Percentiles rank a stretch among this genome's conserved stretches.
These are phyloP conservation scores for Golubevia sp. DNA, from an alignment of 1,284 basidiomycete genomes.

Conservation along the genomic window DNA sequence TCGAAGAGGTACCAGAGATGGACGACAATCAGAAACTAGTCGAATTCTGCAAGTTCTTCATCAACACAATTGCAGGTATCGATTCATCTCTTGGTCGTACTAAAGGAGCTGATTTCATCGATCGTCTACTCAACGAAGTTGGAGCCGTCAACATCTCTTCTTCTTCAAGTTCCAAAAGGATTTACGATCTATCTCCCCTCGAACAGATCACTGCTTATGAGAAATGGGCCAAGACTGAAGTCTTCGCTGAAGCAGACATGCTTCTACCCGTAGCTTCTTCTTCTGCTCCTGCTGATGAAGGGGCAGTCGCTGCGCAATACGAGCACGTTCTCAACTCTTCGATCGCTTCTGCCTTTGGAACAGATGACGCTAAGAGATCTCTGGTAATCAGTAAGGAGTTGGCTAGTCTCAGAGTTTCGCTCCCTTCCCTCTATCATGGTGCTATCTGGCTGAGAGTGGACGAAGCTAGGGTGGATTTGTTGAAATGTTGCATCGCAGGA, in stretches of 20 bases:
- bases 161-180: neutral
- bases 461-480: constrained; percentile 10
- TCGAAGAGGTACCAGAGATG: neutral
- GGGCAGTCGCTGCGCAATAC: neutral
- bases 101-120: constrained; percentile 68
- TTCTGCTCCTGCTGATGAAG: neutral
- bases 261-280: neutral
- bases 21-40: constrained; percentile 54
- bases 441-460: constrained; percentile 11
- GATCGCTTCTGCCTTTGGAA: neutral
- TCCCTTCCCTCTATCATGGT: constrained; percentile 9
- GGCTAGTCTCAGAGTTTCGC: constrained; percentile 3
- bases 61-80: constrained; percentile 77
- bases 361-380: constrained; percentile 2
- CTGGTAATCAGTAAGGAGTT: constrained; percentile 14
- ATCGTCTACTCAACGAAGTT: neutral
- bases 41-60: constrained; percentile 67
- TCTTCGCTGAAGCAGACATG: constrained; percentile 7
- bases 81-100: constrained; percentile 81
- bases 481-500: constrained; percentile 10
- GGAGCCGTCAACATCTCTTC: neutral
- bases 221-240: constrained; percentile 8
- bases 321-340: neutral
- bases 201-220: constrained; percentile 5
- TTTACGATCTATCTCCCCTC: neutral